Percentiles rank a stretch among this genome's conserved stretches.
These are phyloP conservation scores for Talaromyces sp. DNA, from an alignment of 2,329 filamentous ascomycete species.

Conservation along the genomic window DNA sequence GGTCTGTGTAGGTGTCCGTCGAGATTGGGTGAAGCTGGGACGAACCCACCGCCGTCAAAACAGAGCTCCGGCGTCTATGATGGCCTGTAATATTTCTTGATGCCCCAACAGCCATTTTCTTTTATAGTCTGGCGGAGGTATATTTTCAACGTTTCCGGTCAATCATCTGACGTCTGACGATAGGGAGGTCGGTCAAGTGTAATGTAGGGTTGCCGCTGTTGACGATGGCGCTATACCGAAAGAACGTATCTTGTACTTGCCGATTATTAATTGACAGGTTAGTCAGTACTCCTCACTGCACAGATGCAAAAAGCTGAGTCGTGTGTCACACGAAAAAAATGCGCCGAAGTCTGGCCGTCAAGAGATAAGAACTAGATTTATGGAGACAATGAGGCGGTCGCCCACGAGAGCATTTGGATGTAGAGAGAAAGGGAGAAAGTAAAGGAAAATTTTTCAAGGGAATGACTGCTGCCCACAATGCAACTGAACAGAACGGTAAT, in stretches of 20 bases:
- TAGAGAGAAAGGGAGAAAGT: background rate
- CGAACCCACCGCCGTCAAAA: slow-evolving; percentile 46
- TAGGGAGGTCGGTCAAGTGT: background rate
- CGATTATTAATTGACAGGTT: background rate
- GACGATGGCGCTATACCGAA: background rate
- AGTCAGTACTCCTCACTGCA: background rate
- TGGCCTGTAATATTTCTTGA: slow-evolving; percentile 29
- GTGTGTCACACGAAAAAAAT: slow-evolving; percentile 1
- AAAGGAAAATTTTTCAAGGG: slow-evolving; percentile 13
- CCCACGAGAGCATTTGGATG: slow-evolving; percentile 3
- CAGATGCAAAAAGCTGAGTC: slow-evolving; percentile 1
- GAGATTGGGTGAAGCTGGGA: slow-evolving; percentile 38
- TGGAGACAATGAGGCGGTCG: slow-evolving; percentile 7
- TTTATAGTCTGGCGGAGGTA: slow-evolving; percentile 3
- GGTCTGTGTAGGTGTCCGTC: slow-evolving; percentile 38
- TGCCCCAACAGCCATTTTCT: slow-evolving; percentile 34
- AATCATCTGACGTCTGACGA: slow-evolving; percentile 7
- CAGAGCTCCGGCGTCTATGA: slow-evolving; percentile 40
- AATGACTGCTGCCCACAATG: slow-evolving; percentile 13
- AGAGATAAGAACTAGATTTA: background rate
- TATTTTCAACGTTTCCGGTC: background rate
- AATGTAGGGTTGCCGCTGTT: background rate
- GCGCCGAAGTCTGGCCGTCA: background rate
- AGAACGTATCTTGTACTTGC: background rate
- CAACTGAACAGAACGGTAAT: slow-evolving; percentile 5